These are phyloP conservation scores for Karstenula rhodostoma DNA, from an alignment of 2,329 filamentous ascomycete species.

Conservation along the genomic window DNA sequence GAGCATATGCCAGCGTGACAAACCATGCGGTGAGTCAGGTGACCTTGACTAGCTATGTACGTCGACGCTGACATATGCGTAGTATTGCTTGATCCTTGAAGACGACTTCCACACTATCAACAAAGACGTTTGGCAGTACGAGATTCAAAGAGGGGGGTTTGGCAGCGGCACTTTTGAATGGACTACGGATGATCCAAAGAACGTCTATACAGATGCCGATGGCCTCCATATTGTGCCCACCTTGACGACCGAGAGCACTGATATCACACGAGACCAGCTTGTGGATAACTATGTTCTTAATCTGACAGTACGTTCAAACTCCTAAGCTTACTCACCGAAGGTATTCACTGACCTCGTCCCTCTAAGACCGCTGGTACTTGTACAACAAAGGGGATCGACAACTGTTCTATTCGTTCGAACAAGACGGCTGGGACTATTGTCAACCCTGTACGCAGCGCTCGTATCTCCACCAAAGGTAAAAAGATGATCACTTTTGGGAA, in stretches of 20 bases:
- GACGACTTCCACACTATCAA: slow-evolving; percentile 68
- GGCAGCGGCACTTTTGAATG: slow-evolving; percentile 75
- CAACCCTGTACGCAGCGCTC: slow-evolving; percentile 77
- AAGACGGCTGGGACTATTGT: slow-evolving; percentile 77
- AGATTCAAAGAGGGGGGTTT: slow-evolving; percentile 76
- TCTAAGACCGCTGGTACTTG: slow-evolving; percentile 63
- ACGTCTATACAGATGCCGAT: slow-evolving; percentile 74
- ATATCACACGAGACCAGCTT: slow-evolving; percentile 70
- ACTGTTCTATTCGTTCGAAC: slow-evolving; percentile 77
- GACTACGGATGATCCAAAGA: slow-evolving; percentile 74
- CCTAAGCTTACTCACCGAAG: neutral
- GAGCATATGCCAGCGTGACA: slow-evolving; percentile 30
- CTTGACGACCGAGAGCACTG: slow-evolving; percentile 69
- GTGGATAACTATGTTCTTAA: slow-evolving; percentile 53
- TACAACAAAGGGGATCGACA: slow-evolving; percentile 64
- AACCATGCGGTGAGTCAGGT: slow-evolving; percentile 21
- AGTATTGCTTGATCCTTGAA: slow-evolving; percentile 53
- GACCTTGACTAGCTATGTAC: neutral
- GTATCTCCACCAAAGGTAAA: slow-evolving; percentile 75
- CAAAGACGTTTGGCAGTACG: slow-evolving; percentile 71
- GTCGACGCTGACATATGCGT: slow-evolving; percentile 11
- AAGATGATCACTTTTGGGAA: slow-evolving; percentile 79
- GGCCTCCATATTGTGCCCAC: slow-evolving; percentile 78
- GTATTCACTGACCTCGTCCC: neutral
- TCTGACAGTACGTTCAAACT: slow-evolving; percentile 19